A percentile compares a stretch with the other conserved stretches of the same genome.
Evolutionary conservation across 192 early-diverging fungal species (phyloP).

Genomic region (Mortierella hygrophila): DNA sequence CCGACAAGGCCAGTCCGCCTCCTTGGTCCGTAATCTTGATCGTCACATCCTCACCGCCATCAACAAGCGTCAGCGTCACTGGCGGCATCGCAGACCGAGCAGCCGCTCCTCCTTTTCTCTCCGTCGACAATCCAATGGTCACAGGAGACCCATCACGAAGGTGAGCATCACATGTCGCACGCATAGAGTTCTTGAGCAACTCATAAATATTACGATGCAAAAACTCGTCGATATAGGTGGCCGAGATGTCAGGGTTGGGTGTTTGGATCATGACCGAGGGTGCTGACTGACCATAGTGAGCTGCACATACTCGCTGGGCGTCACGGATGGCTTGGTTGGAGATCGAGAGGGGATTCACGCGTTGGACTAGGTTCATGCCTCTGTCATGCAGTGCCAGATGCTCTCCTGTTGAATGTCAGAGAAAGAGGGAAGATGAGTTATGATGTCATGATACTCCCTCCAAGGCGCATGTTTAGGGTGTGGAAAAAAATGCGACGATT

Average conservation of each 20-base stretch:
- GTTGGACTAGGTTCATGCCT: slow-evolving; percentile 66
- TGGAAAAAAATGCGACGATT: no score
- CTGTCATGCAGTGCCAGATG: slow-evolving; percentile 69
- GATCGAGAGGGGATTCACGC: slow-evolving; percentile 66
- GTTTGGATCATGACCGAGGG: slow-evolving; percentile 63
- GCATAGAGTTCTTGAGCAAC: slow-evolving; percentile 70
- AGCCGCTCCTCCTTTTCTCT: background rate
- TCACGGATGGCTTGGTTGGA: slow-evolving; percentile 64
- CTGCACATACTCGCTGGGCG: slow-evolving; percentile 59
- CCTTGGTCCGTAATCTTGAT: slow-evolving; percentile 76
- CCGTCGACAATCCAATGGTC: slow-evolving; percentile 10
- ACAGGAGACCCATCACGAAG: slow-evolving; percentile 8
- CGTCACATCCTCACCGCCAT: slow-evolving; percentile 72
- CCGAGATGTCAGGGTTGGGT: slow-evolving; percentile 60
- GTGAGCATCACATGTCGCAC: slow-evolving; percentile 66
- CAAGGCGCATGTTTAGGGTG: background rate
- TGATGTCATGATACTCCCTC: background rate
- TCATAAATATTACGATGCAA: slow-evolving; percentile 71
- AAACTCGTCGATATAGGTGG: slow-evolving; percentile 69
- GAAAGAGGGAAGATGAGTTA: background rate
- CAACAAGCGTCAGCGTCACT: slow-evolving; percentile 65
- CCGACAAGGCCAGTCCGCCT: slow-evolving; percentile 70
- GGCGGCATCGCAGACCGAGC: slow-evolving; percentile 54
- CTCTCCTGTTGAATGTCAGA: slow-evolving; percentile 51
- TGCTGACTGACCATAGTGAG: slow-evolving; percentile 59